Percentiles rank a stretch among this genome's conserved stretches.
Evolutionary conservation across 2,329 filamentous ascomycete genomes (phyloP).

Genomic region (Cladosporium sp.): DNA sequence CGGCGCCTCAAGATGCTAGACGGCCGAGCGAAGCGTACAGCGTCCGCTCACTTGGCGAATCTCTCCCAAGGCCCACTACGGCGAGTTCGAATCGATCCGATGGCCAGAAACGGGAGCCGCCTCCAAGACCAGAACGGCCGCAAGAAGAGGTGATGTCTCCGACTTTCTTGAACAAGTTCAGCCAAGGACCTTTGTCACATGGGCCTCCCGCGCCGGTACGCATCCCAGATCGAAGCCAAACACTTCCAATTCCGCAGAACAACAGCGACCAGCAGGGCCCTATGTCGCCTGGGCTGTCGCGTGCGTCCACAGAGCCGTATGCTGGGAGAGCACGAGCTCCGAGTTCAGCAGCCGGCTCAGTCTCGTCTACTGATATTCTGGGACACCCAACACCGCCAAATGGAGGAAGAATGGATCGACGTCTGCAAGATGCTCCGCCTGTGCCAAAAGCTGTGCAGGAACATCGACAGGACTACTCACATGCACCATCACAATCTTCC

Average conservation of each 20-base stretch:
- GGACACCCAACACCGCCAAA: neutral
- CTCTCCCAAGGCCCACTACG: neutral
- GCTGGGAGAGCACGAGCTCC: neutral
- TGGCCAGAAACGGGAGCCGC: conserved; percentile 20
- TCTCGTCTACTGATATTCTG: neutral
- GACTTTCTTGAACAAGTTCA: conserved; percentile 25
- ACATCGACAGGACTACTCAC: conserved; percentile 23
- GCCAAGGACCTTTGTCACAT: conserved; percentile 20
- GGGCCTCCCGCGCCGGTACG: conserved; percentile 16
- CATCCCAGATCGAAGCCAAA: conserved; percentile 19
- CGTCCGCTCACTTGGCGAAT: neutral
- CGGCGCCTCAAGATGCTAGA: neutral
- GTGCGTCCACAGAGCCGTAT: conserved; percentile 7
- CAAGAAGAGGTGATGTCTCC: conserved; percentile 26
- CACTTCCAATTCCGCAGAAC: conserved; percentile 15
- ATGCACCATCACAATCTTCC: conserved; percentile 27
- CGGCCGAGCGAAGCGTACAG: conserved; percentile 4
- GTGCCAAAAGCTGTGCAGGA: conserved; percentile 28
- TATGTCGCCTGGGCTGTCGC: conserved; percentile 4
- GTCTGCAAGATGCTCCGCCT: conserved; percentile 30
- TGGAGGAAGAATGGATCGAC: conserved; percentile 20
- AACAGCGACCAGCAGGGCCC: neutral
- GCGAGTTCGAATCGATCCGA: conserved; percentile 6
- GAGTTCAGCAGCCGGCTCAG: conserved; percentile 2
- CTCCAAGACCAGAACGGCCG: conserved; percentile 29